A percentile compares a stretch with the other conserved stretches of the same genome.
Evolutionary conservation across 345 rosid genomes (phyloP).

Genomic region (Jatropha curcas): DNA sequence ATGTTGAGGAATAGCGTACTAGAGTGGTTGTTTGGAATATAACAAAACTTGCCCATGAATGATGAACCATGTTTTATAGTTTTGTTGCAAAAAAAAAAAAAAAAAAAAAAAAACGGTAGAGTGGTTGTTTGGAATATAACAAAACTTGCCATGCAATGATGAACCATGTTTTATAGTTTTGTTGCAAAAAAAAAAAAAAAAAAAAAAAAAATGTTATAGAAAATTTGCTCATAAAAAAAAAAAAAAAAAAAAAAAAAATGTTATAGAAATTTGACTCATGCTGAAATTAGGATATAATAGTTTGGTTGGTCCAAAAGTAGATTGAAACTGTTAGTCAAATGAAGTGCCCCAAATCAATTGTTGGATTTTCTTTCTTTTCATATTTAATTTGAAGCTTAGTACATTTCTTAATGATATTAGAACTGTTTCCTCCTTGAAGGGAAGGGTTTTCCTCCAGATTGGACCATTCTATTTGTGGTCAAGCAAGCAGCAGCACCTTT

Average conservation of each 20-base stretch:
- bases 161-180: background rate
- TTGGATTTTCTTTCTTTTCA: background rate
- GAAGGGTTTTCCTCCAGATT: conserved; percentile 79
- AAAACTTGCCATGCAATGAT: background rate
- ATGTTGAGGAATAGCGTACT: background rate
- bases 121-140: background rate
- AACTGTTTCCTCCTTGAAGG: conserved; percentile 44
- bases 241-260: background rate
- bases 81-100: too few species aligned
- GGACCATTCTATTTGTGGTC: conserved; percentile 56
- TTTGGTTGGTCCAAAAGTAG: background rate
- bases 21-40: background rate
- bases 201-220: too few species aligned
- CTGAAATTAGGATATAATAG: background rate
- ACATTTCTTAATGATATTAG: conserved; percentile 8
- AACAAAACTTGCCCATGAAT: background rate
- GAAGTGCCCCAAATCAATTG: background rate
- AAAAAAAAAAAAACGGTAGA: too few species aligned
- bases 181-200: too few species aligned
- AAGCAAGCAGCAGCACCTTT: conserved; percentile 54
- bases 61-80: background rate
- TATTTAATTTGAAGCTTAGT: background rate
- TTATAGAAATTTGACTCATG: background rate
- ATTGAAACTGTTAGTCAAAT: background rate
- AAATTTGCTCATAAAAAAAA: too few species aligned